phyloP scores from a whole-genome alignment of 2,329 filamentous ascomycete genomes.

The Monosporascus sp. region DNA sequence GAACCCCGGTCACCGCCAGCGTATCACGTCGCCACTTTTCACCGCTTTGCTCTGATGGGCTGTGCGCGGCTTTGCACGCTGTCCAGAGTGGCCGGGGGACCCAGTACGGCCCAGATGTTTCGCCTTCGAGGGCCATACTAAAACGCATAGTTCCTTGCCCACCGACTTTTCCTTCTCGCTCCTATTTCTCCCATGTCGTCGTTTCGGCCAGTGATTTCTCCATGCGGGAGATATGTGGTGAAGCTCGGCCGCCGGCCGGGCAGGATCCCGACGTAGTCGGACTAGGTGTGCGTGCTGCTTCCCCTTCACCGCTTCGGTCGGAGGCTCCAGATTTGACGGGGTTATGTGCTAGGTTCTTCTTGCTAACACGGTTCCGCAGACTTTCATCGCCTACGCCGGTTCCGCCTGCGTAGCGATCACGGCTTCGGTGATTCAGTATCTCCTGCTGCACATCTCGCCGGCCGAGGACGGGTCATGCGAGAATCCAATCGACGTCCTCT shows the following conservation, averaged over 20 bases:
- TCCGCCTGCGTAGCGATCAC: conserved; percentile 16
- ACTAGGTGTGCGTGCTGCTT: conserved; percentile 12
- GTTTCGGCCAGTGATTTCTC: conserved; percentile 14
- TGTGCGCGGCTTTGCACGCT: conserved; percentile 11
- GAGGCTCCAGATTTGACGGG: background rate
- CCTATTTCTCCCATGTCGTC: conserved; percentile 13
- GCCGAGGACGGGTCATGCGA: conserved; percentile 6
- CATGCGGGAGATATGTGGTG: conserved; percentile 18
- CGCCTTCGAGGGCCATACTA: background rate
- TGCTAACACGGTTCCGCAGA: conserved; percentile 7
- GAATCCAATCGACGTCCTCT: conserved; percentile 17
- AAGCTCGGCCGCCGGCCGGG: conserved; percentile 16
- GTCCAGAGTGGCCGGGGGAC: conserved; percentile 11
- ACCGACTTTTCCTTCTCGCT: conserved; percentile 5
- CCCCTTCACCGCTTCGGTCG: background rate
- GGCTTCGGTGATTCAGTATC: conserved; percentile 18
- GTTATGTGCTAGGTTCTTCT: background rate
- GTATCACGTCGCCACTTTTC: conserved; percentile 15
- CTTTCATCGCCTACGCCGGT: conserved; percentile 17
- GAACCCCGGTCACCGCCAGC: conserved; percentile 14
- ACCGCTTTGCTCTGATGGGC: conserved; percentile 6
- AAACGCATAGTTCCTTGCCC: conserved; percentile 4
- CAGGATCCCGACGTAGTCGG: conserved; percentile 19
- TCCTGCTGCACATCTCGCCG: conserved; percentile 15
- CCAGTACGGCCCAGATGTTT: background rate